Base-by-base conservation (phyloP, 495 filamentous ascomycete species). In the Mycothermus thermophilus region DNA sequence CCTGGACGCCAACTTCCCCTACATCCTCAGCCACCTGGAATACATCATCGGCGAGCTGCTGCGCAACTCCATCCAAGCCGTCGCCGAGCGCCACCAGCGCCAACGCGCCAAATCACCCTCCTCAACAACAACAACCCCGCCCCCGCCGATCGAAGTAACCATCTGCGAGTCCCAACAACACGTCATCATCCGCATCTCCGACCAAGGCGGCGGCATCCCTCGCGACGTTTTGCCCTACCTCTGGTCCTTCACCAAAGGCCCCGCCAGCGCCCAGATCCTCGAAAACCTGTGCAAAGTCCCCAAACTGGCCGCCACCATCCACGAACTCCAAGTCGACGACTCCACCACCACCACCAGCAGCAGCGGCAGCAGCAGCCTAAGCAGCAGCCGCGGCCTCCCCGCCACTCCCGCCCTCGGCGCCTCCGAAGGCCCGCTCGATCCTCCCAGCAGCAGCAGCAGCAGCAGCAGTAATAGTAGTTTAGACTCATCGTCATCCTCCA, bases 11-110 rank as follows among this genome's bases (percentile, higher is more conserved):
- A 93, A 78, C 7, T 96, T 99, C 52, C 92, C 92, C 2, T 99
- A 94, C 42, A 96, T 96, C 40, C 72, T 92, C 13, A 88, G 79
- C 46, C 92, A 96, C 52, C 66, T 99, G 32, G 85, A 99, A 59
- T 99, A 96, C 51, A 95, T 96, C 47, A 72, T 96, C 37, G 86
- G 90, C 23, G 90, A 99, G 57, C 75, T 99, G 8, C 67, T 99
- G 12, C 77, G 90, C 37, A 99, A 99, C 58, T 88, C 83, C 1
- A 77, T 99, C 16, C 86, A 96, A 55, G 88, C 85, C 15, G 77
- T 87, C 3, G 75, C 86, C 24, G 90, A 94, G 47, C 74, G 73
- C 46, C 58, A 63, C 36, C 47, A 50, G 12, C 46, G 43, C 1
- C 32, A 29, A 6, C 35, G 37, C 5, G 37, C 47, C 34, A 30